phyloP scores from a whole-genome alignment of 352 stramenopile genomes.

The Globisporangium acanthophoron region DNA sequence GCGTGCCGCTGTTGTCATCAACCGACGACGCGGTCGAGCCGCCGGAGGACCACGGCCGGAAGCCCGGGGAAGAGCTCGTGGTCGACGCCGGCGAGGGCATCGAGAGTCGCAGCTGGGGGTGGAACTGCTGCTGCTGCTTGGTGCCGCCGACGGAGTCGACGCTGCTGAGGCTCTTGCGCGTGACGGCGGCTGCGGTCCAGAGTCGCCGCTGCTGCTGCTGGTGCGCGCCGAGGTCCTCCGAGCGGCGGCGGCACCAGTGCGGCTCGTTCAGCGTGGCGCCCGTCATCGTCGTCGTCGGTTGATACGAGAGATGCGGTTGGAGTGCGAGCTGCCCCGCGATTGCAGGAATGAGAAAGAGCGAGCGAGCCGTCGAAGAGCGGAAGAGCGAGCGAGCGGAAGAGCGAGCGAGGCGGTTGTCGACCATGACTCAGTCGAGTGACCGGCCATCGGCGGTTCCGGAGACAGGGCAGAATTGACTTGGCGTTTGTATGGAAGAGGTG shows the following conservation, averaged over 20 bases:
- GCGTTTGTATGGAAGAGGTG: background rate
- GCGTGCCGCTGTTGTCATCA: conserved; percentile 7
- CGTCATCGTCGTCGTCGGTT: background rate
- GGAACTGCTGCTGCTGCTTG: conserved; percentile 1
- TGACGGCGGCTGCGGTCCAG: background rate
- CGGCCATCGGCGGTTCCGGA: background rate
- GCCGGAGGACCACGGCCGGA: conserved; percentile 8
- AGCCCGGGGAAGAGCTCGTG: conserved; percentile 1
- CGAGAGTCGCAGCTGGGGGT: background rate
- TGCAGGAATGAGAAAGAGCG: background rate
- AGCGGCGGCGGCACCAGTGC: background rate
- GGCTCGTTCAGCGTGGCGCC: background rate
- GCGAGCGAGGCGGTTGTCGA: background rate
- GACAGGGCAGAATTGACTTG: background rate
- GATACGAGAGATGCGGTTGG: background rate
- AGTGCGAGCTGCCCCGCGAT: background rate
- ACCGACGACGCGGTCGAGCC: conserved; percentile 5
- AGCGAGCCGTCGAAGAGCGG: background rate
- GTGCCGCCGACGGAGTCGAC: background rate
- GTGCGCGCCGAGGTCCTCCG: background rate
- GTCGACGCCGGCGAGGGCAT: conserved; percentile 7
- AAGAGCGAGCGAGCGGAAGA: background rate
- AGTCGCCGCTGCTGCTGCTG: background rate
- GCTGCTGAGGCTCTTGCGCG: conserved; percentile 1
- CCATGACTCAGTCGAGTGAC: no score